Conservation (phyloP, 1,284 basidiomycete species). For the Ceratobasidium sp. region DNA sequence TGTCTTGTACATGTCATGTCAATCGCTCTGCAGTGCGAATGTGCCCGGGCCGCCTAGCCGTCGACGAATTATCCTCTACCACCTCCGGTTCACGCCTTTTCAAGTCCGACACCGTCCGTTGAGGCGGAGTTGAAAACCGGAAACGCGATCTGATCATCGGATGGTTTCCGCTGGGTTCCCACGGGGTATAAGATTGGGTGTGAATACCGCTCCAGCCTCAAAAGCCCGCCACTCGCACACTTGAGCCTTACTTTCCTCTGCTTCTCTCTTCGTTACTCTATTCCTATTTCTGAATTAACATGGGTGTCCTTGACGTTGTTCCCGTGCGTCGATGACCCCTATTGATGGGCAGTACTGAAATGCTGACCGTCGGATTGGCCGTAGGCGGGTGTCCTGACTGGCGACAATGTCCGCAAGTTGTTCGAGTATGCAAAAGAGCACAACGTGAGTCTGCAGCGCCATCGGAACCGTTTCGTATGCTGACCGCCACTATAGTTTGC, state of each 20-base stretch:
- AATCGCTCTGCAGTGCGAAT: background rate
- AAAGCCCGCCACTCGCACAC: constrained; percentile 33
- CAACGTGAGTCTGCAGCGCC: constrained; percentile 65
- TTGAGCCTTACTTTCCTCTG: constrained; percentile 20
- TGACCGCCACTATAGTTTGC: constrained; percentile 68
- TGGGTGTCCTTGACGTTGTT: constrained; percentile 76
- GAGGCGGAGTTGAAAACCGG: background rate
- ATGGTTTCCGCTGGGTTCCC: constrained; percentile 15
- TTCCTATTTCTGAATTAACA: constrained; percentile 17
- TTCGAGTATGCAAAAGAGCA: constrained; percentile 88
- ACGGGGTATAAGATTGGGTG: constrained; percentile 35
- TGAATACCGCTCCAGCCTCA: constrained; percentile 27
- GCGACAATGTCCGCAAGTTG: constrained; percentile 86
- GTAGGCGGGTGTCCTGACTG: constrained; percentile 87
- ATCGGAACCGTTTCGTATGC: background rate
- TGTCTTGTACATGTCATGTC: background rate
- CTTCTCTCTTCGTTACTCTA: constrained; percentile 18
- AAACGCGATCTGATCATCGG: background rate
- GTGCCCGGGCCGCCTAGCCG: constrained; percentile 14
- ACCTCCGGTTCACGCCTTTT: constrained; percentile 32
- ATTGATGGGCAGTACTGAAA: constrained; percentile 28
- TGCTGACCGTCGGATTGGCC: constrained; percentile 26
- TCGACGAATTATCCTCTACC: background rate
- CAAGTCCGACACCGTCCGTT: constrained; percentile 20
- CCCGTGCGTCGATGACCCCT: constrained; percentile 61